A percentile compares a stretch with the other conserved stretches of the same genome.
Evolutionary conservation across 305 asterid genomes (phyloP).

Genomic region (Salvia sclarea): DNA sequence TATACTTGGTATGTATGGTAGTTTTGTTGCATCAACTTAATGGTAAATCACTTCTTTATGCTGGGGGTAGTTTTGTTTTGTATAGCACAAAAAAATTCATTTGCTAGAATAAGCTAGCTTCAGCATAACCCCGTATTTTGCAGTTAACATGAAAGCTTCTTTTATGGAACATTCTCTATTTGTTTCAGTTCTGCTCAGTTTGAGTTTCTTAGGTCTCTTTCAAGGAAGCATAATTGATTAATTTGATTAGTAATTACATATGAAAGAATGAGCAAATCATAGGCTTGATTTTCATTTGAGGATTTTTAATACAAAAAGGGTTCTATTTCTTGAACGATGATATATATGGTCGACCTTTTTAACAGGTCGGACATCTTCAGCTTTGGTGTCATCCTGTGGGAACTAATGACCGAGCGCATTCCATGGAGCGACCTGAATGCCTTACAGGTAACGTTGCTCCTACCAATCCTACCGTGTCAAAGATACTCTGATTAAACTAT

Average conservation of each 20-base stretch:
- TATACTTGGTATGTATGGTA: not conserved
- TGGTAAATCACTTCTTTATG: not conserved
- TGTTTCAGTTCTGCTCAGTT: not conserved
- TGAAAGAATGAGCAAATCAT: not conserved
- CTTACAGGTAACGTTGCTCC: constrained; percentile 49
- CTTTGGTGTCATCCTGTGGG: constrained; percentile 77
- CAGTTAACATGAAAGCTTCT: not conserved
- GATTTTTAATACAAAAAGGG: not conserved
- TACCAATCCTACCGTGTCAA: not conserved
- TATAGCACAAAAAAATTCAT: not conserved
- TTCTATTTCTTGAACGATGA: not conserved
- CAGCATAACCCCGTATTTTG: not conserved
- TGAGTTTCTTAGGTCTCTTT: not conserved
- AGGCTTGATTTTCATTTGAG: not conserved
- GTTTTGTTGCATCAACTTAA: not conserved
- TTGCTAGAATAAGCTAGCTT: not conserved
- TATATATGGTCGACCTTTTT: not conserved
- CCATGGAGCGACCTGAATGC: constrained; percentile 68
- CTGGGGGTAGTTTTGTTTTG: not conserved
- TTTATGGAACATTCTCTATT: not conserved
- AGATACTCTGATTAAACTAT: not conserved
- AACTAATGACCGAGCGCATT: constrained; percentile 57
- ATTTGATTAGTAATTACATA: not conserved
- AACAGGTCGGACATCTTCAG: constrained; percentile 76
- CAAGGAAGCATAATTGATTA: too few species aligned